These are phyloP conservation scores for Elongisporangium senticosum DNA, from an alignment of 352 stramenopile species.

Conservation along the genomic window DNA sequence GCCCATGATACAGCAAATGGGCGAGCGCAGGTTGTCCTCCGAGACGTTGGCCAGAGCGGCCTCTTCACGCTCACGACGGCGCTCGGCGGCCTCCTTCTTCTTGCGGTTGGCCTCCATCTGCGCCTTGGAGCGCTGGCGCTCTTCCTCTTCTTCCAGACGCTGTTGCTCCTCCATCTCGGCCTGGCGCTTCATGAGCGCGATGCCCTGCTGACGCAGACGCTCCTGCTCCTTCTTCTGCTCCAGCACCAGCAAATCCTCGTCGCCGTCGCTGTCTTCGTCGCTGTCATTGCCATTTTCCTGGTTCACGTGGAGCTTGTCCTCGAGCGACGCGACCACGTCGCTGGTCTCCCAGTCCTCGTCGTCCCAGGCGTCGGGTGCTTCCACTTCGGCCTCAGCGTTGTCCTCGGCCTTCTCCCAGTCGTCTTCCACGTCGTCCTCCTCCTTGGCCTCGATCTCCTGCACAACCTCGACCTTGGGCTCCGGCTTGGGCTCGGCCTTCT, in stretches of 20 bases:
- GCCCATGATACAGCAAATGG: slow-evolving; percentile 99
- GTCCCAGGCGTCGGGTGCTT: slow-evolving; percentile 76
- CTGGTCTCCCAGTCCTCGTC: slow-evolving; percentile 81
- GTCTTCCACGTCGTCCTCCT: slow-evolving; percentile 64
- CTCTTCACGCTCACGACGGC: slow-evolving; percentile 64
- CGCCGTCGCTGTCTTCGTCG: slow-evolving; percentile 66
- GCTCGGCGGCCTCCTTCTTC: slow-evolving; percentile 71
- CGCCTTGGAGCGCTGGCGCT: slow-evolving; percentile 78
- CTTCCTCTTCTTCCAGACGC: slow-evolving; percentile 47
- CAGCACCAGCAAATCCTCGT: slow-evolving; percentile 93
- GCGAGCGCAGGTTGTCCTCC: slow-evolving; percentile 93
- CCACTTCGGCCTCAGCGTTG: slow-evolving; percentile 32
- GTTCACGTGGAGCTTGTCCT: slow-evolving; percentile 71
- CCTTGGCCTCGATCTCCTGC: slow-evolving; percentile 8
- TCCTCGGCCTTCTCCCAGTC: slow-evolving; percentile 56
- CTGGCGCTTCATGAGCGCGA: slow-evolving; percentile 94
- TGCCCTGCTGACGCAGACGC: slow-evolving; percentile 84
- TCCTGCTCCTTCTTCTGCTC: slow-evolving; percentile 94
- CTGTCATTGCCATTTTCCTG: slow-evolving; percentile 22
- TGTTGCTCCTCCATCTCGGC: slow-evolving; percentile 76
- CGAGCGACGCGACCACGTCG: slow-evolving; percentile 68
- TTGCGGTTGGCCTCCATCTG: slow-evolving; percentile 81
- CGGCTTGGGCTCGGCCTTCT: slow-evolving; percentile 37
- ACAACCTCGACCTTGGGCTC: slow-evolving; percentile 21
- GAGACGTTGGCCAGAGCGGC: slow-evolving; percentile 83